Conservation (phyloP, 331 rosid genomes). For the Cydonia oblonga region DNA sequence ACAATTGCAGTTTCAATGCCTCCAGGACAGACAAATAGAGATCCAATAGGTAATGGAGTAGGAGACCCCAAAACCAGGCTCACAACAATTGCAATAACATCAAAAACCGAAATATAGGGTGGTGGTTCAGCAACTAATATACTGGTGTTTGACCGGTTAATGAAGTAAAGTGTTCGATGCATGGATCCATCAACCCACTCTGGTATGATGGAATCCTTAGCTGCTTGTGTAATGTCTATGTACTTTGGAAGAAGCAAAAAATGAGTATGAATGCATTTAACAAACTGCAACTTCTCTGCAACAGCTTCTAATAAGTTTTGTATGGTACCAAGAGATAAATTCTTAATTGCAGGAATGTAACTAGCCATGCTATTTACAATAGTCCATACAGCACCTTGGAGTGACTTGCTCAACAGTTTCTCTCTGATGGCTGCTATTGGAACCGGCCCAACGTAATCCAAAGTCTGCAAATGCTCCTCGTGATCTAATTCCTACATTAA, state of each 20-base stretch:
- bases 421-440: conserved; percentile 48
- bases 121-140: conserved; percentile 90
- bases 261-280: conserved; percentile 59
- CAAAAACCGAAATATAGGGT: conserved; percentile 54
- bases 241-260: conserved; percentile 74
- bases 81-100: conserved; percentile 68
- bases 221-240: conserved; percentile 52
- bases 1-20: conserved; percentile 72
- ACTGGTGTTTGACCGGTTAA: conserved; percentile 50
- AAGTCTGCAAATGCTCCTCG: conserved; percentile 40
- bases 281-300: conserved; percentile 82
- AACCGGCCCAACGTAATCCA: conserved; percentile 51
- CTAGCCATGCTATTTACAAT: conserved; percentile 62
- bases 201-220: conserved; percentile 53
- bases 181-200: conserved; percentile 56
- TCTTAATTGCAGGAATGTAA: conserved; percentile 47
- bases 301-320: conserved; percentile 43
- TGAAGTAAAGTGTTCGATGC: conserved; percentile 61
- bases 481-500: conserved; percentile 65
- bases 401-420: conserved; percentile 62
- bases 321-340: conserved; percentile 31
- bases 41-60: conserved; percentile 70
- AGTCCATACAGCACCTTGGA: conserved; percentile 76
- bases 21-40: conserved; percentile 73
- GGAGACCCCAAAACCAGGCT: conserved; percentile 92